Percentiles rank a stretch among this genome's conserved stretches.
These are phyloP conservation scores for Fraxinus anomala DNA, from an alignment of 257 asterid genomes.

Conservation along the genomic window DNA sequence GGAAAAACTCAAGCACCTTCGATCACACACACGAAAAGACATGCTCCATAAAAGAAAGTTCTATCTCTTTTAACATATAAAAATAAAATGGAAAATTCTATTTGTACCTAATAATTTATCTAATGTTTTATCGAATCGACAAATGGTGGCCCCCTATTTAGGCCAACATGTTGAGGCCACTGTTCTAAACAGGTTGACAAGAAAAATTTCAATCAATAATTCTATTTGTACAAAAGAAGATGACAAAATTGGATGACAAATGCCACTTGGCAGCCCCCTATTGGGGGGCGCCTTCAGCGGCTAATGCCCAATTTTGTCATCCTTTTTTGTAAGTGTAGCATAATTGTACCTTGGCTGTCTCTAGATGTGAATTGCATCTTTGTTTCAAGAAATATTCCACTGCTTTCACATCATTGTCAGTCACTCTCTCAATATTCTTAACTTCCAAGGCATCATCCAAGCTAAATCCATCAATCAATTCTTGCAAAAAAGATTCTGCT, in stretches of 20 bases:
- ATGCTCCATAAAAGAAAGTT: not conserved
- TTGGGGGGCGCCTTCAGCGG: too few relatives aligned
- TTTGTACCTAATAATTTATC: too few relatives aligned
- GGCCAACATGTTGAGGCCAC: not conserved
- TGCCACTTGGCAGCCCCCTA: too few relatives aligned
- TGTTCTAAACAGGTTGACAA: not conserved
- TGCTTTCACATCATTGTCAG: conserved; percentile 62
- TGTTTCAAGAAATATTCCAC: conserved; percentile 56
- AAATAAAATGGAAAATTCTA: not conserved
- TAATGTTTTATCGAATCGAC: too few relatives aligned
- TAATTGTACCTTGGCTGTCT: conserved; percentile 60
- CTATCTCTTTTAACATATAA: not conserved
- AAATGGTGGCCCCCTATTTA: too few relatives aligned
- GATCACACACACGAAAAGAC: not conserved
- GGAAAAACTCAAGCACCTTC: conserved; percentile 54
- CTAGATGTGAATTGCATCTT: conserved; percentile 64
- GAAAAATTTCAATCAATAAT: not conserved
- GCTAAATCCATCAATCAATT: conserved; percentile 28
- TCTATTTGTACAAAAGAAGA: too few relatives aligned
- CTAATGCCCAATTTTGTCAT: too few relatives aligned
- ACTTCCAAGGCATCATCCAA: conserved; percentile 45
- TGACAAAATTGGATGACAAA: too few relatives aligned
- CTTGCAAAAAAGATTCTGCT: conserved; percentile 60
- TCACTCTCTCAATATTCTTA: conserved; percentile 50
- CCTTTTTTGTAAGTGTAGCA: not conserved